A percentile compares a stretch with the other conserved stretches of the same genome.
Conservation (phyloP, 2,329 filamentous ascomycete species). For the Lasiodiplodia sp. region DNA sequence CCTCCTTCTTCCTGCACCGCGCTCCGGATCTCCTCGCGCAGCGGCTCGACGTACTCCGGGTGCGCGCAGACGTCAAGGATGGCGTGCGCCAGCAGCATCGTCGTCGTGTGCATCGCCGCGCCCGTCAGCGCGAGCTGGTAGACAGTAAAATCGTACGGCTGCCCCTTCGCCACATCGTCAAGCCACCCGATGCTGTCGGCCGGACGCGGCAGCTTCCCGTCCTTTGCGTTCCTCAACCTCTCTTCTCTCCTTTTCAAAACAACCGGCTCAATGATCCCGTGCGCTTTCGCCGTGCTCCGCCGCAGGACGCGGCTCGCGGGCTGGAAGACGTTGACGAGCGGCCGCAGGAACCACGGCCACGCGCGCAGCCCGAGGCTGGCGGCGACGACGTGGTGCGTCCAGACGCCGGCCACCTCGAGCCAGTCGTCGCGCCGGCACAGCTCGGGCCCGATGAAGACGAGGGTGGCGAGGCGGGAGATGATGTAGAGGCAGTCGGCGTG, state of each 20-base stretch:
- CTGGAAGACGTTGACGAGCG: constrained; percentile 44
- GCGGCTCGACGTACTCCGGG: constrained; percentile 37
- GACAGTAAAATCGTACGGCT: constrained; percentile 28
- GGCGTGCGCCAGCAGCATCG: constrained; percentile 36
- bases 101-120: constrained; percentile 36
- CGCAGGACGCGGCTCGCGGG: constrained; percentile 45
- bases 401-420: constrained; percentile 44
- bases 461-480: constrained; percentile 49
- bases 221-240: constrained; percentile 39
- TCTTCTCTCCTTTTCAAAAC: too few species aligned
- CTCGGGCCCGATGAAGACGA: constrained; percentile 49
- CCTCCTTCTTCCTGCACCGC: constrained; percentile 40
- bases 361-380: constrained; percentile 44
- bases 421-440: constrained; percentile 50
- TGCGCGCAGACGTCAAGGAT: constrained; percentile 36
- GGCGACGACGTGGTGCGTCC: constrained; percentile 46
- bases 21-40: constrained; percentile 38
- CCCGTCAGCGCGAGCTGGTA: constrained; percentile 32
- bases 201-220: constrained; percentile 29
- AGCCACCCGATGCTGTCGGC: constrained; percentile 36
- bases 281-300: constrained; percentile 39
- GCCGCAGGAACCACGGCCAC: constrained; percentile 44
- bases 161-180: constrained; percentile 35
- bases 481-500: constrained; percentile 39
- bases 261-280: constrained; percentile 43